Conservation (phyloP, 805 yeast species). For the Candida adriatica region DNA sequence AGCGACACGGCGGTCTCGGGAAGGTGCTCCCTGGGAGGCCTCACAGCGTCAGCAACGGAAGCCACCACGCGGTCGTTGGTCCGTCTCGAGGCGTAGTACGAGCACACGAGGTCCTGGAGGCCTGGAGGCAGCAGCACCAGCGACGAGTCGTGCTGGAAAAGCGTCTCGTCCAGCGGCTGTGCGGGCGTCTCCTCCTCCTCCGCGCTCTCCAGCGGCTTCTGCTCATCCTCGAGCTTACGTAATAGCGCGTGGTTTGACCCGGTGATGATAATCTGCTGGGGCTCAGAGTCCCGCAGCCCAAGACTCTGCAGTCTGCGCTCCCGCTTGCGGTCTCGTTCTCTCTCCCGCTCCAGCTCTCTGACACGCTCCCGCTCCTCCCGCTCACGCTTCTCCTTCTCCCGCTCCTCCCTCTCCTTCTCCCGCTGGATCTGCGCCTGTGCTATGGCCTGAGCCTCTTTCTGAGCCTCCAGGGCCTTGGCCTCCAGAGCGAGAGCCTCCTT, state of each 20-base stretch:
- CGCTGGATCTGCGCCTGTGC: constrained; percentile 4
- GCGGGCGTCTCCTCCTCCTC: constrained; percentile 1
- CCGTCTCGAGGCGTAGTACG: constrained; percentile 18
- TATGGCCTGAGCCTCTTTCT: constrained; percentile 1
- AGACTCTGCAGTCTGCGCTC: constrained; percentile 9
- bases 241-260: constrained; percentile 8
- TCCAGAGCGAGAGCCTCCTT: constrained; percentile 2
- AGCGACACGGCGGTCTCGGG: constrained; percentile 6
- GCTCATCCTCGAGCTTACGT: constrained; percentile 7
- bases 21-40: constrained; percentile 9
- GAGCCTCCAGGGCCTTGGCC: constrained; percentile 1
- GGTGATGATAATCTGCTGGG: constrained; percentile 11
- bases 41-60: constrained; percentile 5
- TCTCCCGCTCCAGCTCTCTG: constrained; percentile 5
- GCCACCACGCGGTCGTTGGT: constrained; percentile 6
- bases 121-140: constrained; percentile 24
- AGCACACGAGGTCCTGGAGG: constrained; percentile 24
- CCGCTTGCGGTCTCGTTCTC: constrained; percentile 8
- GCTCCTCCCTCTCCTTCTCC: constrained; percentile 5
- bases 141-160: constrained; percentile 15
- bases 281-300: constrained; percentile 5
- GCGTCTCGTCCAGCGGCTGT: constrained; percentile 14
- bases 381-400: constrained; percentile 7
- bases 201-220: constrained; percentile 5
- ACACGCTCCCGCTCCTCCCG: constrained; percentile 10